A percentile compares a stretch with the other conserved stretches of the same genome.
These are phyloP conservation scores for Tylopilus subfusipes DNA, from an alignment of 768 basidiomycete species.

Conservation along the genomic window DNA sequence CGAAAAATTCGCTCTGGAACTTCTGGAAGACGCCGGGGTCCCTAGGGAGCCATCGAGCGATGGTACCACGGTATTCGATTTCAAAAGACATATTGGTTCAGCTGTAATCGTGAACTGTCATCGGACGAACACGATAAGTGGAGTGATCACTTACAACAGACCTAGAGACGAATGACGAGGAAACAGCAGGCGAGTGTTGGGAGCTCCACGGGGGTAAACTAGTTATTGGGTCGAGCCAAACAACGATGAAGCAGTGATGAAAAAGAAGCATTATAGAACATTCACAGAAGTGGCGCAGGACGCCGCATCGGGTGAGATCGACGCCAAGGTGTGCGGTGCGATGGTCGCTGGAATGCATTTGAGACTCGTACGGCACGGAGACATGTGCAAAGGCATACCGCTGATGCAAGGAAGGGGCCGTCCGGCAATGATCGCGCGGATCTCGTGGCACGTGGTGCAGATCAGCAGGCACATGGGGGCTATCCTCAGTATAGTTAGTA, in stretches of 20 bases:
- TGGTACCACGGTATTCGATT: constrained; percentile 19
- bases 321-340: constrained; percentile 27
- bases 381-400: background rate
- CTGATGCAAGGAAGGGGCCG: too few species aligned
- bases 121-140: background rate
- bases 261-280: background rate
- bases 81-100: constrained; percentile 15
- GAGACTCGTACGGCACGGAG: background rate
- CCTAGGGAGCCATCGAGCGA: too few species aligned
- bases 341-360: constrained; percentile 11
- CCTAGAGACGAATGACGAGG: background rate
- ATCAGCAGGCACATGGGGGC: too few species aligned
- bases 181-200: background rate
- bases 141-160: background rate
- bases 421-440: too few species aligned
- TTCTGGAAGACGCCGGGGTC: too few species aligned
- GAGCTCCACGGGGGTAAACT: background rate
- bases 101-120: background rate
- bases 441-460: too few species aligned
- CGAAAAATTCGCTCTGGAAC: constrained; percentile 31
- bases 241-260: background rate
- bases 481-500: too few species aligned
- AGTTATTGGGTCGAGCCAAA: background rate
- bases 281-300: constrained; percentile 26
- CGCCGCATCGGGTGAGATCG: constrained; percentile 22